phyloP scores from a whole-genome alignment of 495 filamentous ascomycete species.

The Geoglossum glabrum region DNA sequence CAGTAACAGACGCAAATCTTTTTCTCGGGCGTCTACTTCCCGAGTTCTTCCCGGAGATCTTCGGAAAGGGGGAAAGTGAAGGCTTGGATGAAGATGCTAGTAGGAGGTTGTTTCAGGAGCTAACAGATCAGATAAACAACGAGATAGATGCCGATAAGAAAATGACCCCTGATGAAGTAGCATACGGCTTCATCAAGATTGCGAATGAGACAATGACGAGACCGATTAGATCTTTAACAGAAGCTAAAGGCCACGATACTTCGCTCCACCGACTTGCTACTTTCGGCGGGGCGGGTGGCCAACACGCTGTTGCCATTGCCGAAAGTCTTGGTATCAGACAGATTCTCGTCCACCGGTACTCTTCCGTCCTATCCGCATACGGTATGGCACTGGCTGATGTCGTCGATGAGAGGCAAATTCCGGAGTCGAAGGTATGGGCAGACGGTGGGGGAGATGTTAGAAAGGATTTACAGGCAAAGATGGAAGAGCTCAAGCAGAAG shows the following conservation, averaged over 20 bases:
- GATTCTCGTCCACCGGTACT: conserved; percentile 80
- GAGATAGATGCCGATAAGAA: conserved; percentile 35
- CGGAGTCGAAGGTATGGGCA: conserved; percentile 58
- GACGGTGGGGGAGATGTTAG: conserved; percentile 14
- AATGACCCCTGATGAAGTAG: conserved; percentile 75
- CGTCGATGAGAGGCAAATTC: conserved; percentile 80
- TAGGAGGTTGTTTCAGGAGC: conserved; percentile 50
- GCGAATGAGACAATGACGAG: conserved; percentile 93
- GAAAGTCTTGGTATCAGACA: conserved; percentile 70
- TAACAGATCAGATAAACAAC: conserved; percentile 60
- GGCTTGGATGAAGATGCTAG: conserved; percentile 64
- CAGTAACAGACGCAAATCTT: conserved; percentile 86
- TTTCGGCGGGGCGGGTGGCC: conserved; percentile 88
- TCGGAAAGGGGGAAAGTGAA: conserved; percentile 79
- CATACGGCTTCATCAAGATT: conserved; percentile 75
- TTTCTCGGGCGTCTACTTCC: conserved; percentile 74
- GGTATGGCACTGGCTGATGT: conserved; percentile 95
- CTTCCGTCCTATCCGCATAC: conserved; percentile 86
- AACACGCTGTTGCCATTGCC: conserved; percentile 92
- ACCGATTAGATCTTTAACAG: conserved; percentile 79
- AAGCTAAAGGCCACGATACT: conserved; percentile 84
- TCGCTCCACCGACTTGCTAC: conserved; percentile 75
- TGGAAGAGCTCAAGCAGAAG: conserved; percentile 46
- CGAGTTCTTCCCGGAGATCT: conserved; percentile 95
- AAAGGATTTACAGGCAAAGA: conserved; percentile 24